These are phyloP conservation scores for Tricholoma sp. DNA, from an alignment of 768 basidiomycete species.

Conservation along the genomic window DNA sequence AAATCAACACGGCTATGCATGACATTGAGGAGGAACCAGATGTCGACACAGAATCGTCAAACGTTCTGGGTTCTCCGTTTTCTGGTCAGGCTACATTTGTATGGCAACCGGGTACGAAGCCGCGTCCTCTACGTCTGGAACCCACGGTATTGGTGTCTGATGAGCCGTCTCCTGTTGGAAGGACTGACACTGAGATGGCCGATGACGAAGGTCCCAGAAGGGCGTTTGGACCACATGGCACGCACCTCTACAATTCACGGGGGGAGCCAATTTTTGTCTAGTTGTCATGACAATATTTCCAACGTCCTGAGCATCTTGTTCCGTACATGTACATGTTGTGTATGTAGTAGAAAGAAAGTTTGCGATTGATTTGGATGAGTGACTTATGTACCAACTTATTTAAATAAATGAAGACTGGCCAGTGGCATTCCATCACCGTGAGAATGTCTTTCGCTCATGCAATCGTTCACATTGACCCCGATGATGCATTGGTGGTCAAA, in stretches of 20 bases:
- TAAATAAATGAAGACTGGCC: no score
- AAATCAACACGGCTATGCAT: background rate
- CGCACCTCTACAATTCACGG: background rate
- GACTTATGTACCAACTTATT: no score
- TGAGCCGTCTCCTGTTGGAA: background rate
- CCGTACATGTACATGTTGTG: no score
- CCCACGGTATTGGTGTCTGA: background rate
- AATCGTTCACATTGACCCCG: no score
- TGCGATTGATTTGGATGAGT: no score
- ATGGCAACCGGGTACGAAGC: background rate
- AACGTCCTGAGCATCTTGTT: background rate
- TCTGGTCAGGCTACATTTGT: background rate
- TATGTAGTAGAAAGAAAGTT: no score
- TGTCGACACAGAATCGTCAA: background rate
- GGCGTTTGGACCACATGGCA: background rate
- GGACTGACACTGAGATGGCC: background rate
- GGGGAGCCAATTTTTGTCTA: slow-evolving; percentile 1
- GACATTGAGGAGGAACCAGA: background rate
- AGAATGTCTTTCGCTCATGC: no score
- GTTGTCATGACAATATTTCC: background rate
- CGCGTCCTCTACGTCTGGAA: background rate
- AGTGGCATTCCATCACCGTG: no score
- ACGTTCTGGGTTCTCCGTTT: background rate
- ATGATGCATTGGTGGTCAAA: no score
- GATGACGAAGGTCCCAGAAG: background rate